Evolutionary conservation across 495 filamentous ascomycete species (phyloP).

Genomic region (Lasiosphaeria hispida): DNA sequence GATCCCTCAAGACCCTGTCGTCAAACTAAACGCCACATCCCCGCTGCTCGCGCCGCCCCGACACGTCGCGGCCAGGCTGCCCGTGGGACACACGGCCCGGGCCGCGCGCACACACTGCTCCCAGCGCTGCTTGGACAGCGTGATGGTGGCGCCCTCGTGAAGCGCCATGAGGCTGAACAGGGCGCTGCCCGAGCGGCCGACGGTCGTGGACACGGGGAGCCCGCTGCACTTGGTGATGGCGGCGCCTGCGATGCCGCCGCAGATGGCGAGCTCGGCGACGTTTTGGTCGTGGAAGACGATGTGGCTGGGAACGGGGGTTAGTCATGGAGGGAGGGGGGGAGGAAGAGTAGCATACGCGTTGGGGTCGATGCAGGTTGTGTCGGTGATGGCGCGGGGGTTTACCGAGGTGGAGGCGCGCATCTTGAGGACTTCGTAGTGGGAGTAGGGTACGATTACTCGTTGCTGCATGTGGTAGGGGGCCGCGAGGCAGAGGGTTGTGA

Average conservation of each 20-base stretch:
- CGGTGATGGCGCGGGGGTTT: conserved; percentile 35
- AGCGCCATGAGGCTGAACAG: conserved; percentile 43
- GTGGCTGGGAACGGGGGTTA: conserved; percentile 28
- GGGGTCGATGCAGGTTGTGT: conserved; percentile 35
- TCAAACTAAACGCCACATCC: conserved; percentile 48
- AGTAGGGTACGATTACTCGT: conserved; percentile 29
- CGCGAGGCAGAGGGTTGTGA: conserved; percentile 16
- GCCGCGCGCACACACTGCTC: conserved; percentile 50
- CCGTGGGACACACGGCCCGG: conserved; percentile 45
- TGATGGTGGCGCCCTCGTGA: conserved; percentile 41
- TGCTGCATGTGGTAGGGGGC: conserved; percentile 21
- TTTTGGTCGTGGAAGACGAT: conserved; percentile 54
- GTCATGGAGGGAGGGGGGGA: neutral
- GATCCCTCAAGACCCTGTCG: conserved; percentile 16
- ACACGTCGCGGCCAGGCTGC: conserved; percentile 45
- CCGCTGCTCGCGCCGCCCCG: conserved; percentile 48
- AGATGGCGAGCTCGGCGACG: conserved; percentile 53
- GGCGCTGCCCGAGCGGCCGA: conserved; percentile 45
- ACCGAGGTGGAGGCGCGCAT: conserved; percentile 32
- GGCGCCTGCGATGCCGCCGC: conserved; percentile 48
- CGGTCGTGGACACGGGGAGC: conserved; percentile 32
- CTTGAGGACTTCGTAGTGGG: conserved; percentile 36
- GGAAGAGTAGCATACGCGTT: conserved; percentile 29
- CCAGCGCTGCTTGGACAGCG: conserved; percentile 52
- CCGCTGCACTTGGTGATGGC: conserved; percentile 44